Conservation (phyloP, 2,329 filamentous ascomycete species). For the Xenoacremonium recifei region DNA sequence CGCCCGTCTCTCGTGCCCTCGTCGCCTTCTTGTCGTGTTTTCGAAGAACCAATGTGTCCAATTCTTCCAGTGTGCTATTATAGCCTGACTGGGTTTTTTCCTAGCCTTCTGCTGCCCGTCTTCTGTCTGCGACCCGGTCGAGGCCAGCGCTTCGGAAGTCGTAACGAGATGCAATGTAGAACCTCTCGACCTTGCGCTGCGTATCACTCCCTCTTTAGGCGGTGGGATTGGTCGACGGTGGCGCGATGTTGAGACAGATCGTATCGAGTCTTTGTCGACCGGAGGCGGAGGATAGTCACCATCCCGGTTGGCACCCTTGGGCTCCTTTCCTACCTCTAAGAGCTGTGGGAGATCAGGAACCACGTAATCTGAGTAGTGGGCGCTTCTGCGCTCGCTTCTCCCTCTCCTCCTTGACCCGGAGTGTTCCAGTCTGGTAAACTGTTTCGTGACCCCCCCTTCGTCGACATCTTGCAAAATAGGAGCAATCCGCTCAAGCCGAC, state of each 20-base stretch:
- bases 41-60: constrained; percentile 64
- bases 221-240: constrained; percentile 75
- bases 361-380: constrained; percentile 61
- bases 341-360: constrained; percentile 76
- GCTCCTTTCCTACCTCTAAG: constrained; percentile 56
- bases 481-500: constrained; percentile 77
- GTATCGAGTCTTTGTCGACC: constrained; percentile 74
- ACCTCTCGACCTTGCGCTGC: constrained; percentile 70
- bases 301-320: constrained; percentile 42
- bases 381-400: constrained; percentile 72
- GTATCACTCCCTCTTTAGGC: constrained; percentile 74
- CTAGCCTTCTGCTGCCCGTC: constrained; percentile 44
- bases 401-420: constrained; percentile 66
- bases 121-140: constrained; percentile 29
- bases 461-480: constrained; percentile 76
- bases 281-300: constrained; percentile 63
- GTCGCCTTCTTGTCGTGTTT: constrained; percentile 54
- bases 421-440: constrained; percentile 42
- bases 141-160: constrained; percentile 50
- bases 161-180: constrained; percentile 87
- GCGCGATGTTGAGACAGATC: constrained; percentile 74
- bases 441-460: constrained; percentile 59
- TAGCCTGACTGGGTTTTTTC: constrained; percentile 57
- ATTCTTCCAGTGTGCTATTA: constrained; percentile 61
- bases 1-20: constrained; percentile 46